A percentile compares a stretch with the other conserved stretches of the same genome.
Conservation (phyloP, 805 yeast genomes). For the Hanseniaspora lachancei region DNA sequence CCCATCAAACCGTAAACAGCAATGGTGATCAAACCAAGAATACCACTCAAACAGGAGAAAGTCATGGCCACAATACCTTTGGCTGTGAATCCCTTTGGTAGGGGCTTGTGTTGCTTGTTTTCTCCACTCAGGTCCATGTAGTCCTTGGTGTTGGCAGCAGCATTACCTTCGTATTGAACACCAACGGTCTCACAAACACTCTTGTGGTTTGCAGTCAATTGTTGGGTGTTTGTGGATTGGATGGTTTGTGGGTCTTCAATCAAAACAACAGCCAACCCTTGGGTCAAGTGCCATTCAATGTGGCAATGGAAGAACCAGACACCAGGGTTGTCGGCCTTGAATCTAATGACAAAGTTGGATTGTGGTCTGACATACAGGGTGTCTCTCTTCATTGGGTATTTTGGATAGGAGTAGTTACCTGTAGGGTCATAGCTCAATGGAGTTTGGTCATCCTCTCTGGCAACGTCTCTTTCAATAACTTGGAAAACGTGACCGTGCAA, state of each 20-base stretch:
- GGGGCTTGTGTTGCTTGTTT: conserved; percentile 47
- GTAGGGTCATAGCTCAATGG: conserved; percentile 47
- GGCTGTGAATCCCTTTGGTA: conserved; percentile 88
- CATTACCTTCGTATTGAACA: conserved; percentile 57
- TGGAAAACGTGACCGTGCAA: conserved; percentile 85
- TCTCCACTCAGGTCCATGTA: conserved; percentile 61
- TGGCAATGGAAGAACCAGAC: conserved; percentile 99
- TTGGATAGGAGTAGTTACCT: conserved; percentile 41
- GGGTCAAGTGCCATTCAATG: conserved; percentile 94
- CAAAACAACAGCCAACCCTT: conserved; percentile 73
- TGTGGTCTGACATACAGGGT: conserved; percentile 65
- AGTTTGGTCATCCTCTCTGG: conserved; percentile 37
- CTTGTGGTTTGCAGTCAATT: conserved; percentile 47
- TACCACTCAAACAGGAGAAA: conserved; percentile 76
- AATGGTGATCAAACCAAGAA: conserved; percentile 67
- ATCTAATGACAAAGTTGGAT: conserved; percentile 74
- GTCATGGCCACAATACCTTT: conserved; percentile 89
- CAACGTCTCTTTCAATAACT: conserved; percentile 56
- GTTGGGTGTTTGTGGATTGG: conserved; percentile 40
- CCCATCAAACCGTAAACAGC: conserved; percentile 79
- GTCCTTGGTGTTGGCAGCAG: conserved; percentile 65
- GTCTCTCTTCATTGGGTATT: conserved; percentile 76
- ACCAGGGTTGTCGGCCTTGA: conserved; percentile 91
- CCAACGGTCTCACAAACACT: conserved; percentile 47
- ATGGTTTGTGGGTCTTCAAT: conserved; percentile 73